These are phyloP conservation scores for cucumber (Cucumis sativus) DNA, from an alignment of 306 rosid species.

Conservation along the genomic window Cucumber_9930_V3 NC_026659.2:25790001-25790500, in stretches of 20 bases:
- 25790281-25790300: constrained; percentile 35
- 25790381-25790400: constrained; percentile 91
- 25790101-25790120: constrained; percentile 40
- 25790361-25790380: constrained; percentile 94
- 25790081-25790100: constrained; percentile 56
- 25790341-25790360: constrained; percentile 50
- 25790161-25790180: constrained; percentile 97
- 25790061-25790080: constrained; percentile 86
- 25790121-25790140: constrained; percentile 82
- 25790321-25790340: constrained; percentile 49
- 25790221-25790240: constrained; percentile 46
- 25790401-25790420: constrained; percentile 56
- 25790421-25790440: constrained; percentile 86
- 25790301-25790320: constrained; percentile 63
- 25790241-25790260: constrained; percentile 49
- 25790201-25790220: constrained; percentile 68
- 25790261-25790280: constrained; percentile 22
- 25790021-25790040: not conserved
- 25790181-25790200: constrained; percentile 72
- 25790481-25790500: not conserved
- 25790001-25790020: not conserved
- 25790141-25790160: constrained; percentile 94
- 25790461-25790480: not conserved
- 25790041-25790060: constrained; percentile 22
- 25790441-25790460: constrained; percentile 14